Evolutionary conservation across 164 flowering plant species (phyloP), one percentile per base, ranked within the genome.

Genomic region (Sedum album): DNA sequence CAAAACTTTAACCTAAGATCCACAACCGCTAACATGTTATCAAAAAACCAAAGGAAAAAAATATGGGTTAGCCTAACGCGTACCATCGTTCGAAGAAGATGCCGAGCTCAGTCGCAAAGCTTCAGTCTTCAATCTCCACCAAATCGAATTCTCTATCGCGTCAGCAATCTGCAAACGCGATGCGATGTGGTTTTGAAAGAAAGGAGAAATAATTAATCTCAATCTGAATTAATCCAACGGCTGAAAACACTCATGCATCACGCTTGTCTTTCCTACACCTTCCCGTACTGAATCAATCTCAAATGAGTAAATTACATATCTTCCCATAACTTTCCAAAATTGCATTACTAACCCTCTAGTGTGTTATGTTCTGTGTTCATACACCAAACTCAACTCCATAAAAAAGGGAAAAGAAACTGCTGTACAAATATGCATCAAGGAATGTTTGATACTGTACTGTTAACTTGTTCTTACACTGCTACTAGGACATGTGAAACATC

Each of bases 81-180:
- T n/a, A 55, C 60, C 60, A 55, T 55, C 60, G 60, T 21, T 53
- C 26, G 30, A 53, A 53, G 60, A 21, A 53, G 60, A 53, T 6
- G 60, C 60, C 0, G 60, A 23, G 28, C 60, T 53, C 60, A 53
- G 60, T 21, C 23, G 53, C 14, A 53, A 21, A 53, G 60, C 60
- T 53, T 25, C 31, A 55, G 11, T 55, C 60, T n/a, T 6, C 10
- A 9, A 21, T 55, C 30, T 55, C 60, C 25, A 21, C 31, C 60
- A 13, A 55, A 55, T 25, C 17, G 18, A 55, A 9, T 13, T 55
- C 60, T 55, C 30, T 25, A 7, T 31, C 30, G 60, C 60, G 60
- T 21, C 30, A n/a, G n/a, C n/a, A n/a, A n/a, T n/a, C n/a, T 55
- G 60, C 30, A 11, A 55, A 55, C 15, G 60, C 28, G 26, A 53